Evolutionary conservation across 257 asterid genomes (phyloP).

Genomic region (Forsythia suspensa): DNA sequence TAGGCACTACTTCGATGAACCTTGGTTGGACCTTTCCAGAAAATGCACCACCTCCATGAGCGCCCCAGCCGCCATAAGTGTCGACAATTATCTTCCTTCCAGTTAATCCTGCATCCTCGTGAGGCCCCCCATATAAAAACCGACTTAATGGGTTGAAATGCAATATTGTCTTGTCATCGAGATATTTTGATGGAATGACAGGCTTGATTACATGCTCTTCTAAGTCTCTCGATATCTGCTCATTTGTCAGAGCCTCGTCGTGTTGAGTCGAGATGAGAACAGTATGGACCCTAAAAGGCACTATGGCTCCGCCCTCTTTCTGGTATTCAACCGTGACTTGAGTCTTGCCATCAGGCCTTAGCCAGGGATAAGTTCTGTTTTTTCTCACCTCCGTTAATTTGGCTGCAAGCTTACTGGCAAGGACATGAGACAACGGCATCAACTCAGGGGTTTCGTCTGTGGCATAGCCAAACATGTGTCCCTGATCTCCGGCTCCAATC

Average conservation of each 20-base stretch:
- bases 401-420: constrained; percentile 24
- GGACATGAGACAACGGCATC: constrained; percentile 29
- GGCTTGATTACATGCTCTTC: constrained; percentile 8
- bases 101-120: constrained; percentile 21
- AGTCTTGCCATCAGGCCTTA: constrained; percentile 31
- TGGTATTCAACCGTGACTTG: constrained; percentile 26
- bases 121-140: constrained; percentile 15
- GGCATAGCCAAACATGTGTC: constrained; percentile 33
- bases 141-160: background rate
- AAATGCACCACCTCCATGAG: constrained; percentile 31
- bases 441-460: constrained; percentile 27
- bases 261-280: constrained; percentile 24
- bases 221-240: background rate
- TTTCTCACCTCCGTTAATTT: constrained; percentile 17
- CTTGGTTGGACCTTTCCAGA: constrained; percentile 27
- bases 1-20: constrained; percentile 33
- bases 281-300: constrained; percentile 26
- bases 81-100: constrained; percentile 29
- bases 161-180: constrained; percentile 11
- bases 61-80: constrained; percentile 28
- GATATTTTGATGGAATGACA: constrained; percentile 13
- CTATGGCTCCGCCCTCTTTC: constrained; percentile 26
- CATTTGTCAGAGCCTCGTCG: constrained; percentile 14
- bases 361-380: constrained; percentile 23
- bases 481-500: constrained; percentile 33